Evolutionary conservation across 2,329 filamentous ascomycete species (phyloP), one percentile per base, ranked within the genome.

Genomic region (Phaeosphaeriaceae sp.): DNA sequence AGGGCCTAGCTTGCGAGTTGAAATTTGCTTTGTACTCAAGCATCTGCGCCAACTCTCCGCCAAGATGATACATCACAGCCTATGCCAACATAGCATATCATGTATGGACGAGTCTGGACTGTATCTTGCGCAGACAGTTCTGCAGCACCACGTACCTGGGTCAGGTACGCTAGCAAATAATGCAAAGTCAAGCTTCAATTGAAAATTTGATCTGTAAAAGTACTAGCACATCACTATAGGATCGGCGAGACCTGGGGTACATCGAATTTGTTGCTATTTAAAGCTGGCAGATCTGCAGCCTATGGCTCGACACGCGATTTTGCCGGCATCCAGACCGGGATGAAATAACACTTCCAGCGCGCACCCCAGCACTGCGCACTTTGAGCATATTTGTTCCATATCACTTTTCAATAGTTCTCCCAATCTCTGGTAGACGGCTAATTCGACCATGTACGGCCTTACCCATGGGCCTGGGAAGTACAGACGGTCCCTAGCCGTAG

Each of bases 361-460:
- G 36, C 56, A 56, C 58, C 59, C 62, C 63, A 53, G 64, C 66
- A 66, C 51, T 36, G 48, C 49, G 49, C 59, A 75, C 66, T 75
- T 60, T 73, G 61, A 63, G 59, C 66, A 72, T 67, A 69, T 67
- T 56, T 65, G 17, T 54, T 57, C 53, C 54, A 68, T 64, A 54
- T 48, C 45, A 68, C 56, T 42, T 60, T 51, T 54, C 61, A 42
- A 67, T 68, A 61, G 58, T 63, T 62, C 58, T 55, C 31, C 46
- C 58, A 59, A 62, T 63, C 51, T 54, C 55, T 45, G 48, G 53
- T 47, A 51, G 48, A 44, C 66, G 62, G 63, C 49, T 72, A 66
- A 68, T 69, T 60, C 60, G 45, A 36, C n/a, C 31, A 40, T 47
- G 55, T 48, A 31, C 54, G 22, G 48, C 48, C 45, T 51, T 33